Evolutionary conservation across 257 asterid species (phyloP), one percentile per base, ranked within the genome.

Genomic region (Marsdenia floribunda): DNA sequence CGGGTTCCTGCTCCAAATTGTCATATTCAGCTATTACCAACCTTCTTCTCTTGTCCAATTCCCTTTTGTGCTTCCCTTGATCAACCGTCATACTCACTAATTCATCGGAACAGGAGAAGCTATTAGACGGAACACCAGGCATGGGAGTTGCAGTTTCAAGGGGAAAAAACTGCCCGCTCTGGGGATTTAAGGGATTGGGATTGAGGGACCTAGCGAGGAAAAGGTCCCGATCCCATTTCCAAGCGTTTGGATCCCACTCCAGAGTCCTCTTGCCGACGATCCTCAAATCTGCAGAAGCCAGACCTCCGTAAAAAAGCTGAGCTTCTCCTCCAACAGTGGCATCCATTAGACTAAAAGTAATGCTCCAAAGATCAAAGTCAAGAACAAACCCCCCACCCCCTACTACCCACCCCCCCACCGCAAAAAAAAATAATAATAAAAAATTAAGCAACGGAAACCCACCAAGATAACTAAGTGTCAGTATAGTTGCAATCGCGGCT

Each of bases 161-260:
- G 0, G 92, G 92, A 37, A 87, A 90, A 42, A 85, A 74, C 65
- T 84, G 92, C 22, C 79, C 82, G 84, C 90, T 74, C 40, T 79
- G 85, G 53, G 53, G 75, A 82, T 71, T 71, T 14, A 80, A 77
- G 54, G 83, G 65, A 46, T 59, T 61, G 63, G 79, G 79, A 58
- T 82, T 75, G 68, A 83, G 80, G 66, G 90, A 89, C 13, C 88
- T 87, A 38, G 96, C 96, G 24, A 85, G 61, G 79, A 90, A 88
- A 52, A 92, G 91, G 80, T 90, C 89, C 6, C 95, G 92, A 47
- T 92, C 92, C 97, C 97, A 92, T 78, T 83, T 87, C 96, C 97
- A 92, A 10, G 82, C 82, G 46, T 76, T 76, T 16, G 87, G 89
- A 87, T 92, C 95, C 97, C 97, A 92, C 29, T 92, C 97, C 76